Evolutionary conservation across 2,329 filamentous ascomycete genomes (phyloP).

Genomic region (Botrytis aclada): DNA sequence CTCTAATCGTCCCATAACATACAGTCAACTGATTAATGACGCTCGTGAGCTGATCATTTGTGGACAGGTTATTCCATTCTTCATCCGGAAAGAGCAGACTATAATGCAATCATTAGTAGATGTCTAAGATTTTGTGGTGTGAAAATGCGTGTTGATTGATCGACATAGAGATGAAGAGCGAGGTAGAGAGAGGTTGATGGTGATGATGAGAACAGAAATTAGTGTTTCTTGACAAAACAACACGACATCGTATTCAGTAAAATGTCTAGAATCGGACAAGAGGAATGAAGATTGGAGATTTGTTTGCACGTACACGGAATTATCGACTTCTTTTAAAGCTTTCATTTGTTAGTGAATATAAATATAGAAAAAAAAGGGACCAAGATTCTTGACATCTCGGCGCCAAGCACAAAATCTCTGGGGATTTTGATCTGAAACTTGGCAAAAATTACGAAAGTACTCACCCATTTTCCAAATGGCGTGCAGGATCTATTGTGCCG

Average conservation of each 20-base stretch:
- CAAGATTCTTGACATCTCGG: conserved; percentile 24
- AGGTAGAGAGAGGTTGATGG: not conserved
- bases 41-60: conserved; percentile 23
- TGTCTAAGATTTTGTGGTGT: not conserved
- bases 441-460: no score
- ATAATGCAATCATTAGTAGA: conserved; percentile 24
- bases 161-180: not conserved
- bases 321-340: conserved; percentile 34
- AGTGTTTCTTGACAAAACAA: not conserved
- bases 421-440: conserved; percentile 15
- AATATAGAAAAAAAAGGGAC: conserved; percentile 14
- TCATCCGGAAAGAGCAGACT: conserved; percentile 36
- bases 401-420: conserved; percentile 23
- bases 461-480: conserved; percentile 9
- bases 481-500: conserved; percentile 14
- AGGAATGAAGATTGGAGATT: not conserved
- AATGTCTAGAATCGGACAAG: not conserved
- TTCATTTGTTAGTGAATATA: conserved; percentile 19
- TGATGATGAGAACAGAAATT: not conserved
- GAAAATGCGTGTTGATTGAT: not conserved
- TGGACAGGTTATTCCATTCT: conserved; percentile 31
- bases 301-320: conserved; percentile 31
- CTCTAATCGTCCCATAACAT: conserved; percentile 14
- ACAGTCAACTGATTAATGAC: conserved; percentile 32
- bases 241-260: not conserved